phyloP scores from a whole-genome alignment of 345 rosid species.

The Lumnitzera racemosa region DNA sequence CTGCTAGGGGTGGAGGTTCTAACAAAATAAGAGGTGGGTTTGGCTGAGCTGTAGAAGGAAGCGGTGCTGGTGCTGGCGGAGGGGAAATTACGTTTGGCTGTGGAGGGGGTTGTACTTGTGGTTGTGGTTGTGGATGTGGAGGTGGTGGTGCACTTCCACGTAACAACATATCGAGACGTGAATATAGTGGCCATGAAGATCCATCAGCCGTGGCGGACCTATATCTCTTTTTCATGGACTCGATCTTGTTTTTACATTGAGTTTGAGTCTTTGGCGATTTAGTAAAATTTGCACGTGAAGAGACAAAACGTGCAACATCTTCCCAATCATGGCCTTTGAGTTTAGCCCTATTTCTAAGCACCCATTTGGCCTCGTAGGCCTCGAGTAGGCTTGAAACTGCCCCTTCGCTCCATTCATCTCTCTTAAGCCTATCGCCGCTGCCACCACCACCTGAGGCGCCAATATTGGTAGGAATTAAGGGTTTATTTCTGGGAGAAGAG shows the following conservation, averaged over 20 bases:
- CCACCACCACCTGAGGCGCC: slow-evolving; percentile 11
- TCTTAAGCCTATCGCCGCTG: slow-evolving; percentile 57
- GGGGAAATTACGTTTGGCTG: slow-evolving; percentile 22
- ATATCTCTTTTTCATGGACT: slow-evolving; percentile 96
- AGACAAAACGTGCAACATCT: slow-evolving; percentile 73
- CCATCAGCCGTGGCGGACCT: slow-evolving; percentile 65
- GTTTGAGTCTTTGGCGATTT: slow-evolving; percentile 88
- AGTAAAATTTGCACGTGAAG: slow-evolving; percentile 49
- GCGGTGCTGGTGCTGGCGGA: slow-evolving; percentile 37
- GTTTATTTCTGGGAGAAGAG: slow-evolving; percentile 12
- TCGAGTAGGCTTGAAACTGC: slow-evolving; percentile 88
- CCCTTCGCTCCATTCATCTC: slow-evolving; percentile 99
- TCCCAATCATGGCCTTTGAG: slow-evolving; percentile 99
- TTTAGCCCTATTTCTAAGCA: slow-evolving; percentile 78
- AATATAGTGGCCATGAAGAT: slow-evolving; percentile 86
- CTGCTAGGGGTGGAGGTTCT: slow-evolving; percentile 26
- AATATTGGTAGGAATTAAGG: too few species aligned
- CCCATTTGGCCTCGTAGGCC: slow-evolving; percentile 90
- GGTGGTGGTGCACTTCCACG: slow-evolving; percentile 41
- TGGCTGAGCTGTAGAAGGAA: slow-evolving; percentile 19
- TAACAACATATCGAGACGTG: slow-evolving; percentile 71
- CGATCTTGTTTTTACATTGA: slow-evolving; percentile 98
- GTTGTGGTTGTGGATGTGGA: slow-evolving; percentile 3
- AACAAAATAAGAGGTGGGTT: slow-evolving; percentile 34
- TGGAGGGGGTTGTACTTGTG: slow-evolving; percentile 18